phyloP scores from a whole-genome alignment of 306 rosid species.

The Sicyos edulis region DNA sequence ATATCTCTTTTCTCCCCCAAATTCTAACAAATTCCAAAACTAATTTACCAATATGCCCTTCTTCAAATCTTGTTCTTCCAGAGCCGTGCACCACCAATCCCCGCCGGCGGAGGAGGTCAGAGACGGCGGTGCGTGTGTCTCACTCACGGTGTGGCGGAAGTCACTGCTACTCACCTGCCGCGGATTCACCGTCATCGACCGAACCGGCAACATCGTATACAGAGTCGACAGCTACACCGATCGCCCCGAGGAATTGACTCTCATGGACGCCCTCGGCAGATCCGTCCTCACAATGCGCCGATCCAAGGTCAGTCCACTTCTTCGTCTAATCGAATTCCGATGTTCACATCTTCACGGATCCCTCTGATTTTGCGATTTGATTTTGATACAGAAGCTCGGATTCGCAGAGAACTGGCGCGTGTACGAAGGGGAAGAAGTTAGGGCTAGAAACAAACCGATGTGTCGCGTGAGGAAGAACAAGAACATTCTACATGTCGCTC shows the following conservation, averaged over 20 bases:
- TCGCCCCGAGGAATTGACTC: slow-evolving; percentile 57
- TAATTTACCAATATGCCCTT: slow-evolving; percentile 13
- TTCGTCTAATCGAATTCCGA: not conserved
- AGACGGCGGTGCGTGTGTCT: slow-evolving; percentile 20
- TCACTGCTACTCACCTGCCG: slow-evolving; percentile 60
- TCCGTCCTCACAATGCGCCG: slow-evolving; percentile 62
- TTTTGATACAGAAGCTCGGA: slow-evolving; percentile 22
- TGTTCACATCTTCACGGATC: not conserved
- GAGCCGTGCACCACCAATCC: slow-evolving; percentile 55
- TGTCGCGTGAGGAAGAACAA: slow-evolving; percentile 50
- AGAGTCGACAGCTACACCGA: slow-evolving; percentile 67
- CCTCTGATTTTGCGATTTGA: not conserved
- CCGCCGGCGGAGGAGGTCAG: slow-evolving; percentile 23
- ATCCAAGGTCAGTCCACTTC: slow-evolving; percentile 41
- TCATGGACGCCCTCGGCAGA: slow-evolving; percentile 77
- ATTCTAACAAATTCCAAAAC: not conserved
- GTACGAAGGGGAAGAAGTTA: slow-evolving; percentile 53
- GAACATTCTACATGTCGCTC: slow-evolving; percentile 33
- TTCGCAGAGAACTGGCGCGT: slow-evolving; percentile 53
- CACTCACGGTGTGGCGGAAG: slow-evolving; percentile 77
- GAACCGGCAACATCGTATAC: slow-evolving; percentile 60
- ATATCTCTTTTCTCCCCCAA: not conserved
- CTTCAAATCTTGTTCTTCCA: slow-evolving; percentile 49
- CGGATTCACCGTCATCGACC: slow-evolving; percentile 80
- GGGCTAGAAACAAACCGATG: slow-evolving; percentile 36